Percentiles rank a stretch among this genome's conserved stretches.
Evolutionary conservation across 2,329 filamentous ascomycete genomes (phyloP).

Genomic region (Clarireedia homoeocarpa): DNA sequence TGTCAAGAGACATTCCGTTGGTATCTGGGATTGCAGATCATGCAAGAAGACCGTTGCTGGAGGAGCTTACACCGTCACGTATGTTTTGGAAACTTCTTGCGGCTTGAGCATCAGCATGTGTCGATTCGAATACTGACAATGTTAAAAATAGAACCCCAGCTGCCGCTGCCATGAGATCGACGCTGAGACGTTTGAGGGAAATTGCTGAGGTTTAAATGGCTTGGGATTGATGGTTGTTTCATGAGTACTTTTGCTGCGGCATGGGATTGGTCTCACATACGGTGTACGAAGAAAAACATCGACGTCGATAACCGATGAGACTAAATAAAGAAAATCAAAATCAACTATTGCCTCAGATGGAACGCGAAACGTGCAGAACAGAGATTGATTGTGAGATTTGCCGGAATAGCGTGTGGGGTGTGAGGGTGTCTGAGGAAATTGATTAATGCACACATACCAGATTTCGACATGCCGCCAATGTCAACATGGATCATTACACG

Average conservation of each 20-base stretch:
- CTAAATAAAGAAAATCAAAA: conserved; percentile 5
- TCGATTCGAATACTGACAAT: conserved; percentile 10
- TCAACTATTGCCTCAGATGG: conserved; percentile 2
- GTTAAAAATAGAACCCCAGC: conserved; percentile 64
- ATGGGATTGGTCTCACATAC: conserved; percentile 8
- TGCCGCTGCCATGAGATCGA: conserved; percentile 89
- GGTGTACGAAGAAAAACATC: conserved; percentile 9
- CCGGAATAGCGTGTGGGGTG: neutral
- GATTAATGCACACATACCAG: no score
- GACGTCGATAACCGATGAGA: conserved; percentile 8
- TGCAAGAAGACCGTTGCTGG: conserved; percentile 93
- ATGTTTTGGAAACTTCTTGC: conserved; percentile 42
- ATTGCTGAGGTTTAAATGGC: conserved; percentile 82
- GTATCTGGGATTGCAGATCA: conserved; percentile 94
- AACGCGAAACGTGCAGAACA: neutral
- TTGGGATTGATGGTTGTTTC: conserved; percentile 10
- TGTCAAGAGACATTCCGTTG: conserved; percentile 83
- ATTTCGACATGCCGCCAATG: no score
- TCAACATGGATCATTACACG: no score
- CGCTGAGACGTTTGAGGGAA: conserved; percentile 93
- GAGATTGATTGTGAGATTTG: neutral
- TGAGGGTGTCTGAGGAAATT: no score
- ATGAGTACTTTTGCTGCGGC: conserved; percentile 7
- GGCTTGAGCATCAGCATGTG: neutral
- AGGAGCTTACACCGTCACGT: conserved; percentile 95